Conservation (phyloP, 306 rosid genomes). For the Delonix regia region DNA sequence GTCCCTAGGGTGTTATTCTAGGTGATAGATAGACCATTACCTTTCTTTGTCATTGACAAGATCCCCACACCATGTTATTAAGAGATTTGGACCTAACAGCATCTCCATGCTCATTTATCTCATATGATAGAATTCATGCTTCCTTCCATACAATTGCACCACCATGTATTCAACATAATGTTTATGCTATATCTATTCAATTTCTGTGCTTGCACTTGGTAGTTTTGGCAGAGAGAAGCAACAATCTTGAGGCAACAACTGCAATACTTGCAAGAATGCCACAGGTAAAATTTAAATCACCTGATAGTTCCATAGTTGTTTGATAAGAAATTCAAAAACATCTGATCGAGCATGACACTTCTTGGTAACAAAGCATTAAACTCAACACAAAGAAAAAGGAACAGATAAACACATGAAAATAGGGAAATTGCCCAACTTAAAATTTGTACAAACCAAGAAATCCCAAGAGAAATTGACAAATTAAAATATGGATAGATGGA, state of each 20-base stretch:
- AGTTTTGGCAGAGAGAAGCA: slow-evolving; percentile 62
- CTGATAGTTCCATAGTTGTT: background rate
- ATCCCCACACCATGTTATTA: background rate
- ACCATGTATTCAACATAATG: background rate
- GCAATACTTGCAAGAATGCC: slow-evolving; percentile 53
- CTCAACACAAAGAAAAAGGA: background rate
- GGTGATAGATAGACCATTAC: no score
- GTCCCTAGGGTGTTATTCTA: no score
- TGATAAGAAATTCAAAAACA: background rate
- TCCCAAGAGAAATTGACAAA: background rate
- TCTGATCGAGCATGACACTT: background rate
- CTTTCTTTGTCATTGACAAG: no score
- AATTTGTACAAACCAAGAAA: background rate
- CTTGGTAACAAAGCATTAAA: background rate
- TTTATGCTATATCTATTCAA: background rate
- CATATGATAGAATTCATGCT: no score
- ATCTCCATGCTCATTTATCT: background rate
- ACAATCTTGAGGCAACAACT: slow-evolving; percentile 53
- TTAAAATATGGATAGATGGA: no score
- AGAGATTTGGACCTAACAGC: background rate
- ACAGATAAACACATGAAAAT: background rate
- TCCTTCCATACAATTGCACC: background rate
- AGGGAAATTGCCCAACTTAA: background rate
- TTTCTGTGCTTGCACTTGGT: background rate
- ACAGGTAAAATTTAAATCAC: slow-evolving; percentile 41